phyloP scores from a whole-genome alignment of 2,329 filamentous ascomycete genomes.

The Fusarium odoratissimum region DNA sequence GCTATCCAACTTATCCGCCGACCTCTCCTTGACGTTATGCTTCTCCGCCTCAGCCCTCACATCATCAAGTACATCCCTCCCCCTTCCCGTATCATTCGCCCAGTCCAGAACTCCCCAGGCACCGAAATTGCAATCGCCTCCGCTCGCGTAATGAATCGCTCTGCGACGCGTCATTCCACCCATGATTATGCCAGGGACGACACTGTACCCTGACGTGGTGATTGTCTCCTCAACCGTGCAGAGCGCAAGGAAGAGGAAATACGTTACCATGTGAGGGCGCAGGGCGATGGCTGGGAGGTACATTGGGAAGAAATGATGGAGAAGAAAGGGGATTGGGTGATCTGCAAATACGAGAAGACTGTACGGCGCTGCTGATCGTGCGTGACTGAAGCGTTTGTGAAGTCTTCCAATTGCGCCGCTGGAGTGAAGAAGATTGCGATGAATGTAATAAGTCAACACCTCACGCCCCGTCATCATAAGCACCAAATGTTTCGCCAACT shows the following conservation, averaged over 20 bases:
- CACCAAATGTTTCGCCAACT: constrained; percentile 61
- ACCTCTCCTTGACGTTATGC: constrained; percentile 61
- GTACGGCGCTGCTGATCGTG: constrained; percentile 66
- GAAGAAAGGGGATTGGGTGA: constrained; percentile 72
- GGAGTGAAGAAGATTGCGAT: constrained; percentile 77
- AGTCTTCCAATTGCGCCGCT: constrained; percentile 52
- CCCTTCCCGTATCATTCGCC: constrained; percentile 66
- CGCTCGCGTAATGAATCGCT: constrained; percentile 66
- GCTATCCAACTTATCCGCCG: constrained; percentile 48
- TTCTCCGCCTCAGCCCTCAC: constrained; percentile 67
- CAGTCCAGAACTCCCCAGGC: constrained; percentile 73
- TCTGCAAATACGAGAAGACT: constrained; percentile 74
- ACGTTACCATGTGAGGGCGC: constrained; percentile 78
- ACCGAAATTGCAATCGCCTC: constrained; percentile 69
- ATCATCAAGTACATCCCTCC: constrained; percentile 65
- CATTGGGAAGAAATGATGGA: constrained; percentile 72
- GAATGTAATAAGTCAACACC: constrained; percentile 77
- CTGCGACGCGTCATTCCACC: constrained; percentile 59
- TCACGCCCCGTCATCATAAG: constrained; percentile 61
- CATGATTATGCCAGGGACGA: constrained; percentile 65
- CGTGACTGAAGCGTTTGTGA: constrained; percentile 63
- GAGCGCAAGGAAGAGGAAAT: constrained; percentile 71
- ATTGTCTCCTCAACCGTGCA: constrained; percentile 75
- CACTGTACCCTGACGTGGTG: constrained; percentile 74
- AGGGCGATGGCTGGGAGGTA: constrained; percentile 74